Base-by-base conservation (phyloP, 2,329 filamentous ascomycete genomes). In the Monilinia fructicola region DNA sequence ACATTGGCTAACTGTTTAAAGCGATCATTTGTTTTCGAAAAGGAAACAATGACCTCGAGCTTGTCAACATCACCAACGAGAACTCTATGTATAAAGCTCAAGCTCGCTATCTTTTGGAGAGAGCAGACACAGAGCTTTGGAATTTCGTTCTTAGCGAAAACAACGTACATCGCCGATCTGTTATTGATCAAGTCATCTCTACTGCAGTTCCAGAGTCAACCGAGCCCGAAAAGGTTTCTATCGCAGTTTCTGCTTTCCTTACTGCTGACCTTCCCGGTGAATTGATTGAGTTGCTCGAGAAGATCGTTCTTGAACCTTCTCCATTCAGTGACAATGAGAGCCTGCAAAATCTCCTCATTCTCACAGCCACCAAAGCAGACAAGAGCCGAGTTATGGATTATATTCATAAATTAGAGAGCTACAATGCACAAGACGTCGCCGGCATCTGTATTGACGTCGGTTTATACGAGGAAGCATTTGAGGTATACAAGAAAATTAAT, bases 81-180 rank as follows among this genome's bases (percentile, higher is more conserved):
- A 99, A 99, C 81, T 89, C 92, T n/a, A 99, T 99, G 95, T 99
- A 97, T 85, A 90, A 93, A 74, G 91, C 91, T n/a, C 95, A 99
- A 79, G 94, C 93, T 67, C 90, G 95, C 48, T 99, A 99, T 79
- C 85, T 99, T 31, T 83, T 99, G 63, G 93, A 97, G 75, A 90
- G 95, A 71, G 90, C 91, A 48, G 95, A 99, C 75, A 78, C 83
- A 2, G 95, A 99, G 78, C 87, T 99, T 58, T 99, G 96, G 96
- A 84, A 85, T 63, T 99, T 97, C 76, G 95, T 98, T 18, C 85
- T 99, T 44, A 97, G 90, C 78, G 88, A 92, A 74, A 98, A 97
- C 85, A 99, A 99, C 80, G 87, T 97, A 70, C 92, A 98, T 78
- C 90, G 95, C 53, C 89, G 95, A 67, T 96, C 93, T 28, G 87